These are phyloP conservation scores for Aureobasidium sp. DNA, from an alignment of 2,329 filamentous ascomycete genomes.

Conservation along the genomic window DNA sequence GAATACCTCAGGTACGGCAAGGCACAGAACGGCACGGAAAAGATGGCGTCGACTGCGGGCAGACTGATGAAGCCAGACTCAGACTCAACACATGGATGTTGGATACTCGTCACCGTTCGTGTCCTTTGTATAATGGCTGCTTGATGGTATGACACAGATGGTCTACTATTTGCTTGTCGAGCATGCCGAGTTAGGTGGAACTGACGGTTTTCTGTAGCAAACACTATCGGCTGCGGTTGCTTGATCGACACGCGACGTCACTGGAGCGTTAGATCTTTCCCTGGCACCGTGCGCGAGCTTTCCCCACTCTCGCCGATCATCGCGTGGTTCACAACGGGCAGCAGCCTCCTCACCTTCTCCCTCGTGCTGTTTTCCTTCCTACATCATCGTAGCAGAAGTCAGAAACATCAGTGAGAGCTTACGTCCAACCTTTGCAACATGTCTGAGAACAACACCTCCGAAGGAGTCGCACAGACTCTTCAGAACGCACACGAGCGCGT, in stretches of 20 bases:
- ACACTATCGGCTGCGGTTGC: not conserved
- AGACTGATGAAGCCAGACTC: not conserved
- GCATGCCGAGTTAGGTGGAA: not conserved
- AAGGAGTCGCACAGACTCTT: not conserved
- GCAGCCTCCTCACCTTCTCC: not conserved
- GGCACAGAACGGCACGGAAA: not conserved
- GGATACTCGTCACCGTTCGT: not conserved
- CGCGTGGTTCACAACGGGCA: conserved; percentile 1
- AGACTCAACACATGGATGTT: too few species aligned
- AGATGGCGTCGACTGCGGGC: not conserved
- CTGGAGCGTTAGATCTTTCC: not conserved
- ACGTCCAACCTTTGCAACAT: not conserved
- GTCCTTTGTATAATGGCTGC: not conserved
- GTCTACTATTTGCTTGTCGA: not conserved
- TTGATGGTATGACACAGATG: not conserved
- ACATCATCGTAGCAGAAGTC: not conserved
- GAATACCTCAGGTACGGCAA: not conserved
- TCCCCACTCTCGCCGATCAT: conserved; percentile 1
- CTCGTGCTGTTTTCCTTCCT: not conserved
- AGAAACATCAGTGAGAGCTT: not conserved
- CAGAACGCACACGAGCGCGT: not conserved
- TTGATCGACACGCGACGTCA: not conserved
- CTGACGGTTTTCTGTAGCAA: not conserved
- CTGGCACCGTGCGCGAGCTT: not conserved
- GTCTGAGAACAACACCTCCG: conserved; percentile 8